These are phyloP conservation scores for Naganishia kalamii DNA, from an alignment of 768 basidiomycete genomes.

Conservation along the genomic window DNA sequence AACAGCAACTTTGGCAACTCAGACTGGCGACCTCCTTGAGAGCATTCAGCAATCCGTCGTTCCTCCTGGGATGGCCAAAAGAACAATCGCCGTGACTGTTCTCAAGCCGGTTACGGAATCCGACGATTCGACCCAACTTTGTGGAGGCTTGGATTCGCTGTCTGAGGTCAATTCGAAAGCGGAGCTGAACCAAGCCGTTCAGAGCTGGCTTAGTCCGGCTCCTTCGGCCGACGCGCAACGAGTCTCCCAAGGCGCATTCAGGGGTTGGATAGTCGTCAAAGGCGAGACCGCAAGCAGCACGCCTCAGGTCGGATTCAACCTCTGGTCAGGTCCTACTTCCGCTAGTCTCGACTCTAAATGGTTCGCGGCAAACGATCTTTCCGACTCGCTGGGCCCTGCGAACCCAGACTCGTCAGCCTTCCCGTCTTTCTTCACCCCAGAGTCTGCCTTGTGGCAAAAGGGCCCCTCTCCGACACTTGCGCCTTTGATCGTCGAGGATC, in stretches of 20 bases:
- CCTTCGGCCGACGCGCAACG: not conserved
- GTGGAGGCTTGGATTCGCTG: not conserved
- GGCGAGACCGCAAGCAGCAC: not conserved
- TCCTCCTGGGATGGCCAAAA: not conserved
- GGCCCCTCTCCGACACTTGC: constrained; percentile 22
- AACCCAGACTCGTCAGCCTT: not conserved
- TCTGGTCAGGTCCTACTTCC: constrained; percentile 12
- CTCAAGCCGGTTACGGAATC: constrained; percentile 1
- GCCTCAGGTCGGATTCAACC: not conserved
- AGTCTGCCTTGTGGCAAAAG: constrained; percentile 1
- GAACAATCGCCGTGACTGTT: not conserved
- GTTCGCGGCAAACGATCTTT: not conserved
- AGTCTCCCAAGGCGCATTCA: not conserved
- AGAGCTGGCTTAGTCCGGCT: constrained; percentile 13
- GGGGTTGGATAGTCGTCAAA: constrained; percentile 24
- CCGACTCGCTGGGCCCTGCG: not conserved
- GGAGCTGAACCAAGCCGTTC: constrained; percentile 1
- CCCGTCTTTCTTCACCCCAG: not conserved
- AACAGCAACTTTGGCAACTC: not conserved
- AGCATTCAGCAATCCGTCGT: not conserved
- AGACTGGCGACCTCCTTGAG: not conserved
- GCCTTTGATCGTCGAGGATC: constrained; percentile 24
- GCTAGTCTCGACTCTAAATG: constrained; percentile 7
- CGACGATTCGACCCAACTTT: not conserved
- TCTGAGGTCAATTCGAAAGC: not conserved